Evolutionary conservation across 1,139 yeast species (phyloP).

Genomic region (Scheffersomyces insectosa): DNA sequence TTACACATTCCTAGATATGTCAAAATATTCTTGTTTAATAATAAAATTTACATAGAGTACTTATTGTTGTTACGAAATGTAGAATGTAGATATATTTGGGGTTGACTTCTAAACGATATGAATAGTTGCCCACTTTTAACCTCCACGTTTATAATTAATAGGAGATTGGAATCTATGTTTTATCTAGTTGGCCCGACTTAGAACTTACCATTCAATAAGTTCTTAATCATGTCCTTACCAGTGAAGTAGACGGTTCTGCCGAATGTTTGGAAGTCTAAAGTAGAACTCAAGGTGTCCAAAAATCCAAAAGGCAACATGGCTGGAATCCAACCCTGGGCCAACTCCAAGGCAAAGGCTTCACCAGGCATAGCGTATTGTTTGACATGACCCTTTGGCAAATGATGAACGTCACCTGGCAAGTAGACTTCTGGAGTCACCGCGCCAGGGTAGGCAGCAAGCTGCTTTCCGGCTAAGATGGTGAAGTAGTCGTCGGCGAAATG

Average conservation of each 20-base stretch:
- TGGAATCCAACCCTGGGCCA: constrained; percentile 99
- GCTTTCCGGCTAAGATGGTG: constrained; percentile 80
- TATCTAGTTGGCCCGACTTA: constrained; percentile 20
- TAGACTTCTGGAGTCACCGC: constrained; percentile 65
- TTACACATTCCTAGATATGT: background rate
- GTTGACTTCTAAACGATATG: too few relatives aligned
- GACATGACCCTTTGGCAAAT: constrained; percentile 65
- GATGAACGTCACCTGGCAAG: constrained; percentile 82
- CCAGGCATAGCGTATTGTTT: constrained; percentile 87
- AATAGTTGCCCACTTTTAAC: too few relatives aligned
- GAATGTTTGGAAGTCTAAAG: constrained; percentile 74
- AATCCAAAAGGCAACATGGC: constrained; percentile 97
- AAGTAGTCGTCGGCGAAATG: constrained; percentile 97
- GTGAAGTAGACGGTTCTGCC: constrained; percentile 70
- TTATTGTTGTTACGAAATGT: background rate
- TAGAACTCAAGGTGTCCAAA: constrained; percentile 74
- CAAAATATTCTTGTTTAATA: constrained; percentile 1
- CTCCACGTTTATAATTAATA: background rate
- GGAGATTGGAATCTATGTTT: background rate
- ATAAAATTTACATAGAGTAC: background rate
- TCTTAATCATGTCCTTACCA: constrained; percentile 72
- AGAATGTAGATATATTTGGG: background rate
- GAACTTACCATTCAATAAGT: constrained; percentile 69
- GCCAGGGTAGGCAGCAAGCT: constrained; percentile 68
- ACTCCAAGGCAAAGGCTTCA: constrained; percentile 84